These are phyloP conservation scores for Naganishia vaughanmartiniae DNA, from an alignment of 768 basidiomycete genomes.

Conservation along the genomic window DNA sequence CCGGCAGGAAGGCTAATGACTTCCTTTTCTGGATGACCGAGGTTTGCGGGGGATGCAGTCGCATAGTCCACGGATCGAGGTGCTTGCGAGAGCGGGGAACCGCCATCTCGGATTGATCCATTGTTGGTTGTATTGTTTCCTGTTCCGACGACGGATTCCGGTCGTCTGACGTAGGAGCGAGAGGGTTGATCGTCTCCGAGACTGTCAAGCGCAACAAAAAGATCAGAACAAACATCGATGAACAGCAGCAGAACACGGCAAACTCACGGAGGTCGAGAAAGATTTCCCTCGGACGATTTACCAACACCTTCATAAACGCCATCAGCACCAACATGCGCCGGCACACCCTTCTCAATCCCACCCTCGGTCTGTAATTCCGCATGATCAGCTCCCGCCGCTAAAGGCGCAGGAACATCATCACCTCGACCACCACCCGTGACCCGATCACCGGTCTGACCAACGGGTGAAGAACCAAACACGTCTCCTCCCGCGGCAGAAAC, in stretches of 20 bases:
- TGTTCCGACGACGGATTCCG: not conserved
- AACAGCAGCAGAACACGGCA: not conserved
- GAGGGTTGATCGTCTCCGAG: constrained; percentile 29
- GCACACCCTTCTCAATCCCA: constrained; percentile 24
- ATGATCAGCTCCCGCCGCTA: not conserved
- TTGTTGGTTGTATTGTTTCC: constrained; percentile 1
- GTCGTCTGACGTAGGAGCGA: constrained; percentile 32
- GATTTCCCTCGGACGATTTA: not conserved
- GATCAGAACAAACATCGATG: not conserved
- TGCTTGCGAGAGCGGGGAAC: not conserved
- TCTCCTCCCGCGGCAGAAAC: constrained; percentile 3
- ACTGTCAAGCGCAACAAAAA: not conserved
- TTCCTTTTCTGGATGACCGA: constrained; percentile 22
- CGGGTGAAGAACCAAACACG: not conserved
- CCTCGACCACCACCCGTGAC: not conserved
- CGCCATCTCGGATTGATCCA: constrained; percentile 8
- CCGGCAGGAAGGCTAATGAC: constrained; percentile 28
- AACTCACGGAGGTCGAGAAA: constrained; percentile 13
- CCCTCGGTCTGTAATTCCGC: not conserved
- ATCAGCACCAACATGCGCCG: not conserved
- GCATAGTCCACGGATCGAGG: constrained; percentile 23
- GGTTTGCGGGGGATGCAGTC: constrained; percentile 23
- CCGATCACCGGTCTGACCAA: not conserved
- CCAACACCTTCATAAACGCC: constrained; percentile 23
- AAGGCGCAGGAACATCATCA: not conserved